A percentile compares a stretch with the other conserved stretches of the same genome.
Evolutionary conservation across 2,329 filamentous ascomycete genomes (phyloP).

Genomic region (Colletotrichum cereale): DNA sequence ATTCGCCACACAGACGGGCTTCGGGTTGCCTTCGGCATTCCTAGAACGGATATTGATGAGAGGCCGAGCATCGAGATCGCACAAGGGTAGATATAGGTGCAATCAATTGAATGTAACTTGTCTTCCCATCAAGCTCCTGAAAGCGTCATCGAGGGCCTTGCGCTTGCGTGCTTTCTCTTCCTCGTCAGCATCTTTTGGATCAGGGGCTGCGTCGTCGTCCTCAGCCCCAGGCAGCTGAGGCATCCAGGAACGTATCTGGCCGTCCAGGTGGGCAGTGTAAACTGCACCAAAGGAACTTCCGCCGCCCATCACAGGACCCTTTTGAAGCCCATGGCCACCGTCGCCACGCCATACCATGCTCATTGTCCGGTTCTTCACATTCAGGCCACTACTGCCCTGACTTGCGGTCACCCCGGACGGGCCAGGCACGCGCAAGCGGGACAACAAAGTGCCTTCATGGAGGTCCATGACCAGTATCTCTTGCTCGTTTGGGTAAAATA

Average conservation of each 20-base stretch:
- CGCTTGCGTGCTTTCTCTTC: constrained; percentile 72
- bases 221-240: constrained; percentile 68
- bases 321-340: constrained; percentile 69
- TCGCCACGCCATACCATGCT: constrained; percentile 78
- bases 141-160: constrained; percentile 84
- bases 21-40: background rate
- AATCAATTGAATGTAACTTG: constrained; percentile 71
- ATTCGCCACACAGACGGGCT: background rate
- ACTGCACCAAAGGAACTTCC: constrained; percentile 67
- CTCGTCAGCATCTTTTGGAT: constrained; percentile 53
- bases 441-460: constrained; percentile 79
- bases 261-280: constrained; percentile 87
- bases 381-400: constrained; percentile 64
- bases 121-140: constrained; percentile 79
- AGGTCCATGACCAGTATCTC: constrained; percentile 86
- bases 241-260: constrained; percentile 84
- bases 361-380: constrained; percentile 77
- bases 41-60: background rate
- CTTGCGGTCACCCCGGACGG: constrained; percentile 62
- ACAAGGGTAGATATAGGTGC: background rate
- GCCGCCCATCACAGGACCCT: constrained; percentile 72
- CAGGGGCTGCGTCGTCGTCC: constrained; percentile 61
- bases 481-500: constrained; percentile 85
- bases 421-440: constrained; percentile 76
- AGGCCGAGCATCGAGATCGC: background rate